Evolutionary conservation across 1,139 yeast species (phyloP).

Genomic region (Kazachstania sp.): DNA sequence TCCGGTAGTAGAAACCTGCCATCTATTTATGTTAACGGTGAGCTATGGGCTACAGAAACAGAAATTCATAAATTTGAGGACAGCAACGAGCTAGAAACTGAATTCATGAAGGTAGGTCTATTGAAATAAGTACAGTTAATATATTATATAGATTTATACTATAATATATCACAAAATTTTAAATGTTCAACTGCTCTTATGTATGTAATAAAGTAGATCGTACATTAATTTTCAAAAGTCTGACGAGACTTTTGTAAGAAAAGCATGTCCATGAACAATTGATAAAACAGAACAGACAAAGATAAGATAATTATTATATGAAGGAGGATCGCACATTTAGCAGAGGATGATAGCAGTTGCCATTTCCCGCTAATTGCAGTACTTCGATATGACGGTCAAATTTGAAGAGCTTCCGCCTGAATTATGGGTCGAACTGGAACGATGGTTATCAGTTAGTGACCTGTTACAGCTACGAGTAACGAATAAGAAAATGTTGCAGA

Average conservation of each 20-base stretch:
- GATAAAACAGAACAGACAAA: too few relatives aligned
- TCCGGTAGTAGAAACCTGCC: slow-evolving; percentile 69
- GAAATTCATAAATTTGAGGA: slow-evolving; percentile 42
- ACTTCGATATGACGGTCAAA: not conserved
- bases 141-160: not conserved
- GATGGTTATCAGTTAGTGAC: not conserved
- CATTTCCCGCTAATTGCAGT: too few relatives aligned
- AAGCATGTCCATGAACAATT: too few relatives aligned
- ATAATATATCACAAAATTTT: not conserved
- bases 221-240: too few relatives aligned
- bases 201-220: too few relatives aligned
- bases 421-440: not conserved
- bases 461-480: not conserved
- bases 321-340: too few relatives aligned
- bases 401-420: not conserved
- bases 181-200: not conserved
- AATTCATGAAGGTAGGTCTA: slow-evolving; percentile 39
- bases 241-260: too few relatives aligned
- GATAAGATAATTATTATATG: too few relatives aligned
- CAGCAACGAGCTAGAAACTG: slow-evolving; percentile 36
- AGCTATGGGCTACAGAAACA: slow-evolving; percentile 50
- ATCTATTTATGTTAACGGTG: slow-evolving; percentile 57
- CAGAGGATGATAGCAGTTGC: too few relatives aligned
- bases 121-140: slow-evolving; percentile 9
- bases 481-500: not conserved